A percentile compares a stretch with the other conserved stretches of the same genome.
phyloP scores from a whole-genome alignment of 2,329 filamentous ascomycete species.

The Metarhizium robertsii region DNA sequence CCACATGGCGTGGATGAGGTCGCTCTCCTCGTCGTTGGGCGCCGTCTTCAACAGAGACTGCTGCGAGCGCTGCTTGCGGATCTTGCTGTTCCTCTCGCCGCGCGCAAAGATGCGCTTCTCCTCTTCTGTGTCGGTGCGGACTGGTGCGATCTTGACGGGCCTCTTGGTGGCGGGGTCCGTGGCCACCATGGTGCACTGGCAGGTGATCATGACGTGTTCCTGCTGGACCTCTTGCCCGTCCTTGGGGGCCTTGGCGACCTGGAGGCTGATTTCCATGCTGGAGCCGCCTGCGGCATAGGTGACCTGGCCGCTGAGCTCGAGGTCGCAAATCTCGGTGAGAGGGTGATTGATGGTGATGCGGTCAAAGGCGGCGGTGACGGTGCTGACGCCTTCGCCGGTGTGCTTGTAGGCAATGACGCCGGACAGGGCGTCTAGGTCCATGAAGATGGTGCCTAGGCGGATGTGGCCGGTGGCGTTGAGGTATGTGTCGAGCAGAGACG shows the following conservation, averaged over 20 bases:
- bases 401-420: slow-evolving; percentile 68
- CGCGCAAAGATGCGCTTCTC: slow-evolving; percentile 18
- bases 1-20: slow-evolving; percentile 20
- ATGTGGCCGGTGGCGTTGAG: slow-evolving; percentile 69
- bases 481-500: slow-evolving; percentile 70
- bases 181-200: slow-evolving; percentile 24
- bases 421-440: slow-evolving; percentile 71
- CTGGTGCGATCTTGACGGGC: slow-evolving; percentile 16
- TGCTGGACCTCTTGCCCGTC: slow-evolving; percentile 39
- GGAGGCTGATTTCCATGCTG: slow-evolving; percentile 65
- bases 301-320: slow-evolving; percentile 55
- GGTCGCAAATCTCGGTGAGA: slow-evolving; percentile 67
- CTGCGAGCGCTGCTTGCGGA: slow-evolving; percentile 7
- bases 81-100: slow-evolving; percentile 18
- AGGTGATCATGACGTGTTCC: slow-evolving; percentile 35
- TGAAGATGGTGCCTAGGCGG: slow-evolving; percentile 62
- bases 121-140: slow-evolving; percentile 15
- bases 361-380: slow-evolving; percentile 40
- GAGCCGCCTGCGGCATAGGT: slow-evolving; percentile 64
- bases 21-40: slow-evolving; percentile 18
- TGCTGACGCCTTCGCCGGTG: slow-evolving; percentile 45
- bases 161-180: slow-evolving; percentile 18
- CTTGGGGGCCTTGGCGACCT: slow-evolving; percentile 57
- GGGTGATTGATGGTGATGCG: slow-evolving; percentile 55
- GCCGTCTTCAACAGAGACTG: slow-evolving; percentile 16